Evolutionary conservation across 2,329 filamentous ascomycete genomes (phyloP).

Genomic region (Fusarium albosuccineum): DNA sequence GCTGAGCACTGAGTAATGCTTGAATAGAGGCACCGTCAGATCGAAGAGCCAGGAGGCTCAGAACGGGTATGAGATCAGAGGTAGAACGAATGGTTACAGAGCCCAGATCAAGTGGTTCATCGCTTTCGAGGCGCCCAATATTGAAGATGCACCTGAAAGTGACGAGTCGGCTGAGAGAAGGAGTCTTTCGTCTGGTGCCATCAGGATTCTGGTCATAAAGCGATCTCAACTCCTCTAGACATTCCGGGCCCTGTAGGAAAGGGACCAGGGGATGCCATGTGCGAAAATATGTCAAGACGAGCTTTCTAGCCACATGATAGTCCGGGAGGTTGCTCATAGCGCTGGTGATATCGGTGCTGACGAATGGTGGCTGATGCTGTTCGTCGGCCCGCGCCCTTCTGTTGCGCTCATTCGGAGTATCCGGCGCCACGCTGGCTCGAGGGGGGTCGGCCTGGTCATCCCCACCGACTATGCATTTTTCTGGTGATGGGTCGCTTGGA

Average conservation of each 20-base stretch:
- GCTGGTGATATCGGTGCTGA: neutral
- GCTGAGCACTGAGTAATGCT: conserved; percentile 61
- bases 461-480: conserved; percentile 15
- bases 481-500: conserved; percentile 24
- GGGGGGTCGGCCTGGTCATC: conserved; percentile 9
- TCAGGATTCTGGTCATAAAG: conserved; percentile 51
- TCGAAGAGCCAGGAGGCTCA: conserved; percentile 55
- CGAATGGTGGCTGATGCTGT: too few species aligned
- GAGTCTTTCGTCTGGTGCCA: neutral
- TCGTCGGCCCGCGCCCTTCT: too few species aligned
- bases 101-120: conserved; percentile 39
- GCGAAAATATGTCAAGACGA: conserved; percentile 63
- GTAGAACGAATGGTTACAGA: conserved; percentile 54
- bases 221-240: conserved; percentile 58
- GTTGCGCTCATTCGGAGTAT: neutral
- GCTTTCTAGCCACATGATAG: conserved; percentile 51
- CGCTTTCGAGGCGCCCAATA: conserved; percentile 51
- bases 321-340: conserved; percentile 11
- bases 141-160: conserved; percentile 66
- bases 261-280: conserved; percentile 66
- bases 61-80: conserved; percentile 52
- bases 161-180: conserved; percentile 50
- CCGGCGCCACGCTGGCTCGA: neutral
- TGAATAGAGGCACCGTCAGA: conserved; percentile 62
- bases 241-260: conserved; percentile 64